A percentile compares a stretch with the other conserved stretches of the same genome.
These are phyloP conservation scores for Parachlorella kessleri DNA, from an alignment of 139 green algal species.

Conservation along the genomic window DNA sequence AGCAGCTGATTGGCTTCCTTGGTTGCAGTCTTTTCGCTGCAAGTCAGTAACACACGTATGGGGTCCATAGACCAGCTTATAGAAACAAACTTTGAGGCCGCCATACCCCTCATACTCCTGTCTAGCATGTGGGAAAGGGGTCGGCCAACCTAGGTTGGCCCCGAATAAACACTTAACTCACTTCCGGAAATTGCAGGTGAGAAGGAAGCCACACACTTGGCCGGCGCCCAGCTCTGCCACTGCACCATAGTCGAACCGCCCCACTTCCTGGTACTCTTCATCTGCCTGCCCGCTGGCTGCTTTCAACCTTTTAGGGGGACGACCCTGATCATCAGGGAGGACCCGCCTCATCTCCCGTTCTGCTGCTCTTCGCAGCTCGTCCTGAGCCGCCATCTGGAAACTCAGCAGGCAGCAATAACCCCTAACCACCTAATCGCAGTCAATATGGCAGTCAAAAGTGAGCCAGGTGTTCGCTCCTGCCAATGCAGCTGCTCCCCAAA, in stretches of 20 bases:
- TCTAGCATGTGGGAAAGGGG: too few relatives aligned
- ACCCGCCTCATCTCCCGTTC: constrained; percentile 27
- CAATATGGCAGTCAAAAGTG: too few relatives aligned
- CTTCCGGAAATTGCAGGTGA: constrained; percentile 24
- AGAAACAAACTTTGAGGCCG: too few relatives aligned
- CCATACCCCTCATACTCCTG: too few relatives aligned
- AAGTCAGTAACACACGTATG: neutral
- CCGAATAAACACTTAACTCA: too few relatives aligned
- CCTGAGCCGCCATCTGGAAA: too few relatives aligned
- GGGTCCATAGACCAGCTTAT: too few relatives aligned
- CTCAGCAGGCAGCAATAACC: too few relatives aligned
- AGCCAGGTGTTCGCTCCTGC: neutral
- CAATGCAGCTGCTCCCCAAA: neutral
- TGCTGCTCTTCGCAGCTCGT: neutral
- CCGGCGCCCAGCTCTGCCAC: neutral
- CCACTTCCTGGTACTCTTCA: neutral
- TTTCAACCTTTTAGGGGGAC: neutral
- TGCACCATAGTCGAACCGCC: constrained; percentile 24
- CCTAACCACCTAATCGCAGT: neutral
- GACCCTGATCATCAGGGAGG: neutral
- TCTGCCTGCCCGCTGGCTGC: neutral
- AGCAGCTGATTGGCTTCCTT: neutral
- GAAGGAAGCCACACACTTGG: constrained; percentile 8
- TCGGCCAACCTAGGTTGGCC: too few relatives aligned
- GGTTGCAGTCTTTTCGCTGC: neutral